Evolutionary conservation across 1,284 basidiomycete genomes (phyloP).

Genomic region (Malassezia obtusa): DNA sequence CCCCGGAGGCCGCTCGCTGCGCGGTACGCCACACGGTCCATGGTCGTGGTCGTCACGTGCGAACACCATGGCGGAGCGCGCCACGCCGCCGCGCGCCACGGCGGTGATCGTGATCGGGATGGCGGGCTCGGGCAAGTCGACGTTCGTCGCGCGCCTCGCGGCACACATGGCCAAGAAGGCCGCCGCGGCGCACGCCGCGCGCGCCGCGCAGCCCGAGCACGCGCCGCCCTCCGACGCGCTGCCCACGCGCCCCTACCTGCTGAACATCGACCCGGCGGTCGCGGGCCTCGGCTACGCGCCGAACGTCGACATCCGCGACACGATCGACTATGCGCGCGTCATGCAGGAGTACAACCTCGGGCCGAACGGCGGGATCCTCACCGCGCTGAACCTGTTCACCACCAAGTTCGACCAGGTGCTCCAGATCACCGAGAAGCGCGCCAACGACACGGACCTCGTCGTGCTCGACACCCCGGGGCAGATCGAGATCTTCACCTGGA

Average conservation of each 20-base stretch:
- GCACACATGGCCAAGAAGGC: conserved; percentile 22
- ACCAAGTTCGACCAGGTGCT: conserved; percentile 99
- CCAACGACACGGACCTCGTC: conserved; percentile 72
- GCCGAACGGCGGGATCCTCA: conserved; percentile 94
- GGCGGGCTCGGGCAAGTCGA: conserved; percentile 92
- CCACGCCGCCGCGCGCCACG: conserved; percentile 35
- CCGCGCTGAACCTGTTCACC: conserved; percentile 92
- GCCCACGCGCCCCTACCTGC: conserved; percentile 65
- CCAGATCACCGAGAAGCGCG: conserved; percentile 78
- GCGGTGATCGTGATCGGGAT: conserved; percentile 57
- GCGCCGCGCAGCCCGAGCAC: conserved; percentile 56
- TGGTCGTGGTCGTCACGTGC: background rate
- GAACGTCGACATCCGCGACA: conserved; percentile 96
- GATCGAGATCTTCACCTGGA: conserved; percentile 99
- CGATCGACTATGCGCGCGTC: conserved; percentile 91
- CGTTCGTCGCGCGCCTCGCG: conserved; percentile 61
- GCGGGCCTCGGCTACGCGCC: conserved; percentile 79
- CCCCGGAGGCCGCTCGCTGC: background rate
- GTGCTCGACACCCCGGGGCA: conserved; percentile 96
- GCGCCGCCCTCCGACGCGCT: background rate
- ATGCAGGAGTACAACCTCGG: conserved; percentile 99
- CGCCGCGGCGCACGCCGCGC: background rate
- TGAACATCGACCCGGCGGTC: conserved; percentile 96
- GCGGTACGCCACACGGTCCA: background rate
- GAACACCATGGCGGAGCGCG: conserved; percentile 14